These are phyloP conservation scores for Lentinula boryana DNA, from an alignment of 768 basidiomycete genomes.

Conservation along the genomic window DNA sequence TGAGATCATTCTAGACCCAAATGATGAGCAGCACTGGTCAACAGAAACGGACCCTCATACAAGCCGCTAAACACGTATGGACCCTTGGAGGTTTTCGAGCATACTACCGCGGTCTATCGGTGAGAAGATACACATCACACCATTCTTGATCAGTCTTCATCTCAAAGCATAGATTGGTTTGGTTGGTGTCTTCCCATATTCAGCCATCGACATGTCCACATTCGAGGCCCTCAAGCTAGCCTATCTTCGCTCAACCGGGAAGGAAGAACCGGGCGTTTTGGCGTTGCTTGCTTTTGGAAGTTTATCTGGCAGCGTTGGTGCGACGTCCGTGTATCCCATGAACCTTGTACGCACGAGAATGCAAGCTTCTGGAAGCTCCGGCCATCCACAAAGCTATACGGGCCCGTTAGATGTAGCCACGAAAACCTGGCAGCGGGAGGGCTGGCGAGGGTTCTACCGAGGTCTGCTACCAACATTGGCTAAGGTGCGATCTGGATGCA, in stretches of 20 bases:
- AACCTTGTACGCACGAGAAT: slow-evolving; percentile 91
- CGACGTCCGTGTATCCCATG: slow-evolving; percentile 87
- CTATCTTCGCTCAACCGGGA: slow-evolving; percentile 80
- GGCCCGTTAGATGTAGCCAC: slow-evolving; percentile 82
- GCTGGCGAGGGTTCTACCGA: slow-evolving; percentile 92
- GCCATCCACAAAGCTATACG: slow-evolving; percentile 87
- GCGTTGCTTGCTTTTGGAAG: slow-evolving; percentile 89
- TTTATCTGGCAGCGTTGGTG: slow-evolving; percentile 89
- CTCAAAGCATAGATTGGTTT: slow-evolving; percentile 68
- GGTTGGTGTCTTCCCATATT: slow-evolving; percentile 93
- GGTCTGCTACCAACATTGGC: slow-evolving; percentile 90
- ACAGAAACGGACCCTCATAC: slow-evolving; percentile 49
- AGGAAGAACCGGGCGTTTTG: slow-evolving; percentile 85
- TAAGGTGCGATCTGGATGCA: slow-evolving; percentile 47
- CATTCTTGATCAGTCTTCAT: neutral
- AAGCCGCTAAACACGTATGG: slow-evolving; percentile 74
- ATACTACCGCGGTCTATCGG: slow-evolving; percentile 87
- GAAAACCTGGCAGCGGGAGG: slow-evolving; percentile 79
- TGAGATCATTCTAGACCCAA: slow-evolving; percentile 56
- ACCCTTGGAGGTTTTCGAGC: slow-evolving; percentile 69
- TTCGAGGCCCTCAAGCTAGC: slow-evolving; percentile 94
- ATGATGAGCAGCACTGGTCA: slow-evolving; percentile 86
- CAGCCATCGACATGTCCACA: slow-evolving; percentile 96
- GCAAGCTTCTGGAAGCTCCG: slow-evolving; percentile 93
- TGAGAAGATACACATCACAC: slow-evolving; percentile 30